A percentile compares a stretch with the other conserved stretches of the same genome.
Conservation (phyloP, 257 asterid genomes). For the Jaltomata sinuosa region DNA sequence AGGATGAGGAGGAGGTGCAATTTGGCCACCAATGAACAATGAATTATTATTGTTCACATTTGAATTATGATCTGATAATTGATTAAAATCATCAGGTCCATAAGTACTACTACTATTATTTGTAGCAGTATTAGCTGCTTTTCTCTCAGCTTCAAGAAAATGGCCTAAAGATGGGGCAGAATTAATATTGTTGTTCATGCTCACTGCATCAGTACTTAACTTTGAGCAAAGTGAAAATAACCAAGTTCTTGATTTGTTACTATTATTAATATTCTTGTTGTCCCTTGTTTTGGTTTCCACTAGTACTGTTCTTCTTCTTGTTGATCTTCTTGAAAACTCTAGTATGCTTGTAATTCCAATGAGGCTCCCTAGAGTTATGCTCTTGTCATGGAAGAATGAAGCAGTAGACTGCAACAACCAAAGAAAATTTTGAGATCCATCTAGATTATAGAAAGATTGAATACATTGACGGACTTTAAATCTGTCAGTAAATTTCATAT, state of each 20-base stretch:
- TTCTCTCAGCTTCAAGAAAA: conserved; percentile 63
- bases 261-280: conserved; percentile 4
- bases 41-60: conserved; percentile 3
- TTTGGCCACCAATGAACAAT: conserved; percentile 29
- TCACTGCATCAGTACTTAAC: conserved; percentile 57
- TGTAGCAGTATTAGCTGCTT: conserved; percentile 19
- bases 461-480: neutral
- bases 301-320: conserved; percentile 28
- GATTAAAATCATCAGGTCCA: conserved; percentile 42
- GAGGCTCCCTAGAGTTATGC: conserved; percentile 61
- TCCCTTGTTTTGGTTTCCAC: conserved; percentile 20
- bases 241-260: conserved; percentile 47
- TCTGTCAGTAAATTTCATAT: neutral
- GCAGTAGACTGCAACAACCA: conserved; percentile 52
- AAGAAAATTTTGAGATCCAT: neutral
- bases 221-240: conserved; percentile 52
- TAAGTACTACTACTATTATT: neutral
- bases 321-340: conserved; percentile 55
- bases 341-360: conserved; percentile 59
- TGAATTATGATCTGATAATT: neutral
- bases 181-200: conserved; percentile 19
- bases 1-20: conserved; percentile 47
- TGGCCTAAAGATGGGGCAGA: conserved; percentile 46
- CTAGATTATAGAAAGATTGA: neutral
- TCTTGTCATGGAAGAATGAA: conserved; percentile 62